Base-by-base conservation (phyloP, 2,329 filamentous ascomycete genomes). In the Microsporum canis region DNA sequence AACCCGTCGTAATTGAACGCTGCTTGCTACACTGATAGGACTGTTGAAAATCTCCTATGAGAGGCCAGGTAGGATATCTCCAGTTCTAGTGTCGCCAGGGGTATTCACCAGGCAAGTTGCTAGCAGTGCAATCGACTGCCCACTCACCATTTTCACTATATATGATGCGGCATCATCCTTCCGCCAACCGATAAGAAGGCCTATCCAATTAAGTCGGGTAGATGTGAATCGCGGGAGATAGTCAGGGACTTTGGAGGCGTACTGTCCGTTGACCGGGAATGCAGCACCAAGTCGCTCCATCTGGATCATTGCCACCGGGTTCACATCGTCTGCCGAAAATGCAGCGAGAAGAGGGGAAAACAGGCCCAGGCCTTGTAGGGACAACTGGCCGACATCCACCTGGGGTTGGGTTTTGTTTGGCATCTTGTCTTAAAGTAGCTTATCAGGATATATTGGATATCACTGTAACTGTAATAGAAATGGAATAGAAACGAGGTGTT, bases 331-430 rank as follows among this genome's bases (percentile, higher is more conserved):
- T 17, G 64, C 64, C 0, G 64, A 66, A 14, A 66, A 45, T 36
- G 49, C 56, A 33, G 60, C 47, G 27, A 65, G 61, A 23, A 63
- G 7, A 14, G 58, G 47, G 14, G 76, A 55, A 29, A 60, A 55
- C 29, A 17, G 23, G n/a, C 58, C 36, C 33, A 49, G 65, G 64
- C 7, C 76, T 75, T 64, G 68, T 69, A n/a, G 64, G 8, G 38
- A 39, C 8, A 39, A 12, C 38, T 10, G 38, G 14, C 38, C 38
- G 17, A 23, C 14, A 7, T 51, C 47, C 7, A 51, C 29, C n/a
- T 23, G 23, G 7, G 6, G 27, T 57, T 33, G 29, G 2, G 7
- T 23, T 23, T 23, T 57, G 29, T 34, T n/a, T 10, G 34, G 7
- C 23, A 51, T 51, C n/a, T 51, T 6, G 8, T 51, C n/a, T 5